Evolutionary conservation across 495 filamentous ascomycete genomes (phyloP).

Genomic region (Trypethelium eluteriae): DNA sequence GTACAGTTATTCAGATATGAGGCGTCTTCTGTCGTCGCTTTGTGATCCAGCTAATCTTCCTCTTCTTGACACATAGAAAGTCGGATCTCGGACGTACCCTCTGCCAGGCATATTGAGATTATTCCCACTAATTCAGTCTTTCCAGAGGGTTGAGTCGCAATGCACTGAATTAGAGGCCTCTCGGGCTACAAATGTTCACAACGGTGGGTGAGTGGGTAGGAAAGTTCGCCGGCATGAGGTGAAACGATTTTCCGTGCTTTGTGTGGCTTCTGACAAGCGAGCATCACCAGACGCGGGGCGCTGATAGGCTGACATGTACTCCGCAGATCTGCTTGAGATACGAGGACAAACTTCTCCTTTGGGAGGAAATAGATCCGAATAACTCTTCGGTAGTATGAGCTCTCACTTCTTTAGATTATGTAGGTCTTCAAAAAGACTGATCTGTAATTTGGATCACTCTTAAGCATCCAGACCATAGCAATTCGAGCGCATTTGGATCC

Average conservation of each 20-base stretch:
- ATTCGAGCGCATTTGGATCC: neutral
- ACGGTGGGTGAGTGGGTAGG: neutral
- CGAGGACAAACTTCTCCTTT: no score
- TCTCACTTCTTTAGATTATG: no score
- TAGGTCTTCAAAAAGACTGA: no score
- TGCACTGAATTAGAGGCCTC: neutral
- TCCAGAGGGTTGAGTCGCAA: no score
- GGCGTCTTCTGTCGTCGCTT: no score
- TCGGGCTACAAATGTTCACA: neutral
- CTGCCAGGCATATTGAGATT: neutral
- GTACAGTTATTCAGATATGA: neutral
- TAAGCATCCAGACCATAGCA: no score
- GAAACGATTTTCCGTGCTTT: neutral
- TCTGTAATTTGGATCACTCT: no score
- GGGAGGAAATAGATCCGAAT: no score
- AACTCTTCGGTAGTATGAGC: no score
- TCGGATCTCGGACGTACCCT: neutral
- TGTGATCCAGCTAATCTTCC: neutral
- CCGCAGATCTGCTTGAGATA: neutral
- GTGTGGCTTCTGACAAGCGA: neutral
- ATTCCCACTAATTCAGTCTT: neutral
- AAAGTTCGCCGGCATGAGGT: slow-evolving; percentile 3
- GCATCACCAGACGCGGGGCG: neutral
- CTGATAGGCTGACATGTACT: neutral
- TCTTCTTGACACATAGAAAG: neutral